These are phyloP conservation scores for Pelargonium citronellum DNA, from an alignment of 441 rosid species.

Conservation along the genomic window DNA sequence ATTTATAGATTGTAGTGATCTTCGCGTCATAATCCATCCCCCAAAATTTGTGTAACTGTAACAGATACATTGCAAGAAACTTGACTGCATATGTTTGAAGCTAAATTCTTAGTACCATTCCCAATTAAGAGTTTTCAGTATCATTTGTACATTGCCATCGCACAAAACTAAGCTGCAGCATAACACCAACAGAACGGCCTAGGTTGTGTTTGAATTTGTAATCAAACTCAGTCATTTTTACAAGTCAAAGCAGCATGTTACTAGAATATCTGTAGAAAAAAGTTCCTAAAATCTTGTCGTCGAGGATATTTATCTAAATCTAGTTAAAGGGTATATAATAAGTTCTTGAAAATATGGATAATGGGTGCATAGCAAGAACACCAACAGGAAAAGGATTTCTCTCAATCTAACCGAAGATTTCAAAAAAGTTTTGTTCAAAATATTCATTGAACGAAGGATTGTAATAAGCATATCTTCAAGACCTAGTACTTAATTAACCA, in stretches of 20 bases:
- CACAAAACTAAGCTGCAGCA: constrained; percentile 2
- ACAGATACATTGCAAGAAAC: neutral
- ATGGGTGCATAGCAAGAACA: too few relatives aligned
- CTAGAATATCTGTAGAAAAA: neutral
- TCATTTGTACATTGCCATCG: neutral
- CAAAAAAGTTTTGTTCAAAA: too few relatives aligned
- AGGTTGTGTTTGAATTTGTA: constrained; percentile 3
- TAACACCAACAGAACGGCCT: neutral
- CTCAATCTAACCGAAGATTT: neutral
- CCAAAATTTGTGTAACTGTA: constrained; percentile 9
- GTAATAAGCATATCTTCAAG: neutral
- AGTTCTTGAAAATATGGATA: too few relatives aligned
- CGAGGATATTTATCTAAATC: too few relatives aligned
- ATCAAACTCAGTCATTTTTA: neutral
- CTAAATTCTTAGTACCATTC: constrained; percentile 7
- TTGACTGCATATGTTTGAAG: constrained; percentile 2
- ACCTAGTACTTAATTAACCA: neutral
- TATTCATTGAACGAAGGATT: too few relatives aligned
- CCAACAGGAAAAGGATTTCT: neutral
- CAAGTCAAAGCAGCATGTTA: neutral
- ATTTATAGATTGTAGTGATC: constrained; percentile 19
- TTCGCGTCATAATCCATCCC: neutral
- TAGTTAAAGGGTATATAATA: too few relatives aligned
- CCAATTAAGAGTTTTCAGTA: neutral
- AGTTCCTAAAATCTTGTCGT: neutral